Evolutionary conservation across 768 basidiomycete species (phyloP), one percentile per base, ranked within the genome.

Genomic region (Macrolepiota fuliginosa): DNA sequence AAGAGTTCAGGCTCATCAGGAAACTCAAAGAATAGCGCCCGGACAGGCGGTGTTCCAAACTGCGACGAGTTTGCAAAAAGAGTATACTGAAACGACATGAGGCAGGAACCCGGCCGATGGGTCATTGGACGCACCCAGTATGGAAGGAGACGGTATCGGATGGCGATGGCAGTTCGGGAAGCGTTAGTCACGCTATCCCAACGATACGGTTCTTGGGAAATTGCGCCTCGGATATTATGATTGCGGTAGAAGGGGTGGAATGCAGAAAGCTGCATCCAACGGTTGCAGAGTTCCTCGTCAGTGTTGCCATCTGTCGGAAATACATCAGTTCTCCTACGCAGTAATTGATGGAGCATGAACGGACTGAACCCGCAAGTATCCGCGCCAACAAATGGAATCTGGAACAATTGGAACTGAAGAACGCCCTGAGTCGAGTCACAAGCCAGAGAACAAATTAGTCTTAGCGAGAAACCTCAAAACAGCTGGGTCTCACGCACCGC

Each of bases 181-280:
- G 91, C 88, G 45, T 86, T 80, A 1, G 89, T 89, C 13, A 92
- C 91, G 56, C 85, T 88, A 58, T 90, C 88, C 91, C 92, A 94
- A 45, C 84, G 77, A 66, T 88, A 93, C 2, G 90, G 90, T 67
- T 92, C 91, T 70, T 92, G 92, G n/a, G 85, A 74, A 29, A 91
- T 76, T 4, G 89, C 87, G 24, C 83, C 84, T 56, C 76, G 77
- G 35, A 78, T 72, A 63, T 90, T 90, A 71, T 93, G 92, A 70
- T 93, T 94, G 55, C 91, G 79, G 71, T 85, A 92, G 78, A 94
- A 94, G 4, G 91, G 91, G 27, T 82, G 81, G 70, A 93, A 93
- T 1, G 91, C 91, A 2, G 88, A 80, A n/a, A 92, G 80, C 70
- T 89, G 86, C 90, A 91, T 92, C 92, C 92, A 94, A 17, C 92